phyloP scores from a whole-genome alignment of 2,329 filamentous ascomycete species.

The Fusarium succisae region DNA sequence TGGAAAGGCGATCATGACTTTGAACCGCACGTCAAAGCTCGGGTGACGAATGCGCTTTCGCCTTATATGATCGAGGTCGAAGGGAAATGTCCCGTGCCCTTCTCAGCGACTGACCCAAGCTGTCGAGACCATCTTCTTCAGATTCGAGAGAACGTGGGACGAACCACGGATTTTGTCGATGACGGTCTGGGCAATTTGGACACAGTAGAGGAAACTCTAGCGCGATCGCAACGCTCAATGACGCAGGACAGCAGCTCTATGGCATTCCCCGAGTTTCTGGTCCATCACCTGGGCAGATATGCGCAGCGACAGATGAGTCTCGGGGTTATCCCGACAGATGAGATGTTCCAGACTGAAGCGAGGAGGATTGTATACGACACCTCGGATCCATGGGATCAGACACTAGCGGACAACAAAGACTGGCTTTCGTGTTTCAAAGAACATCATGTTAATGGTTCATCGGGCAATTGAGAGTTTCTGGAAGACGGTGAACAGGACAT shows the following conservation, averaged over 20 bases:
- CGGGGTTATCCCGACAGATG: slow-evolving; percentile 37
- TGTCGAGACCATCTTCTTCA: slow-evolving; percentile 38
- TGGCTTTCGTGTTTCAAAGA: slow-evolving; percentile 42
- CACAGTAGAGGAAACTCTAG: not conserved
- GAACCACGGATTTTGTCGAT: not conserved
- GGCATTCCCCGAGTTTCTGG: slow-evolving; percentile 29
- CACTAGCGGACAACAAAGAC: slow-evolving; percentile 42
- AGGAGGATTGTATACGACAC: slow-evolving; percentile 40
- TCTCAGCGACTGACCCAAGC: slow-evolving; percentile 39
- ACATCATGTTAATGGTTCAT: not conserved
- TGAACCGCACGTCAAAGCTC: slow-evolving; percentile 30
- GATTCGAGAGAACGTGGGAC: slow-evolving; percentile 5
- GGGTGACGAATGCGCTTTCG: slow-evolving; percentile 38
- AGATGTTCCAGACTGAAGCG: slow-evolving; percentile 42
- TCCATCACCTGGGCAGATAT: slow-evolving; percentile 32
- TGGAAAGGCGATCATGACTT: slow-evolving; percentile 45
- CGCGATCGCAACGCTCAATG: not conserved
- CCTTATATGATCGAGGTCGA: slow-evolving; percentile 43
- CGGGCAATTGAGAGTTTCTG: not conserved
- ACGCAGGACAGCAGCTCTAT: not conserved
- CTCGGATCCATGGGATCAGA: slow-evolving; percentile 41
- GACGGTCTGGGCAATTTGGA: not conserved
- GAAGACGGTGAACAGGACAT: not conserved
- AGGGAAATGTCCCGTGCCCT: slow-evolving; percentile 34
- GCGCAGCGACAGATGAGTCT: slow-evolving; percentile 35